phyloP scores from a whole-genome alignment of 768 basidiomycete genomes.

The Rhizopogon vesiculosus region DNA sequence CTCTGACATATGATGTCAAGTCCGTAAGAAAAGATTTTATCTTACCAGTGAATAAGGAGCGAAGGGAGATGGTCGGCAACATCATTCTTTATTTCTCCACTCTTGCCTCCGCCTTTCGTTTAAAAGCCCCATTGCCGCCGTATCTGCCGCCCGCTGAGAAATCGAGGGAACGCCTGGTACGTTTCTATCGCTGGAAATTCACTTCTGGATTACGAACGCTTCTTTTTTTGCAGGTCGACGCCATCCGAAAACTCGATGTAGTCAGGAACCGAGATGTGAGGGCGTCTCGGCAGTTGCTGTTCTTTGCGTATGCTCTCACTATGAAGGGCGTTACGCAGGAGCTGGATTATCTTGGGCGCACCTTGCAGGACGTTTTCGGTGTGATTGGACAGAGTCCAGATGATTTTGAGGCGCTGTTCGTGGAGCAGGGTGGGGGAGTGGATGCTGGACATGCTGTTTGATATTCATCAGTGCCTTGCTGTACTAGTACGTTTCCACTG shows the following conservation, averaged over 20 bases:
- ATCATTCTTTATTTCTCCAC: slow-evolving; percentile 87
- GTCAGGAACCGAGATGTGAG: slow-evolving; percentile 81
- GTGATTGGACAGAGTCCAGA: slow-evolving; percentile 80
- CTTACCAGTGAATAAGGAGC: slow-evolving; percentile 81
- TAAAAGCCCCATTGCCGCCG: slow-evolving; percentile 92
- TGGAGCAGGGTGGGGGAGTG: slow-evolving; percentile 9
- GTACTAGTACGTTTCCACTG: not conserved
- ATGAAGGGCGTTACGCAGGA: slow-evolving; percentile 94
- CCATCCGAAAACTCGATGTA: slow-evolving; percentile 80
- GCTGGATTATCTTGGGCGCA: slow-evolving; percentile 75
- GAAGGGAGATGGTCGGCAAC: slow-evolving; percentile 93
- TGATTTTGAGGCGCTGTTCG: slow-evolving; percentile 81
- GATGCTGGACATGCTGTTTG: slow-evolving; percentile 4
- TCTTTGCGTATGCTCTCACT: slow-evolving; percentile 90
- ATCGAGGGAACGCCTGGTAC: slow-evolving; percentile 72
- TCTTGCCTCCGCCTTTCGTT: slow-evolving; percentile 70
- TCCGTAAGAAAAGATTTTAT: slow-evolving; percentile 85
- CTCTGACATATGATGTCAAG: slow-evolving; percentile 32
- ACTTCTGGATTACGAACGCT: not conserved
- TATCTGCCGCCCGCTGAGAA: slow-evolving; percentile 93
- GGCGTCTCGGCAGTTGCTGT: slow-evolving; percentile 81
- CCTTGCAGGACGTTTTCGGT: slow-evolving; percentile 87
- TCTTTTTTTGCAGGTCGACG: slow-evolving; percentile 54
- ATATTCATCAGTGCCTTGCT: not conserved
- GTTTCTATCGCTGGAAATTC: slow-evolving; percentile 9